phyloP scores from a whole-genome alignment of 495 filamentous ascomycete genomes.

The Annulohypoxylon nitens region DNA sequence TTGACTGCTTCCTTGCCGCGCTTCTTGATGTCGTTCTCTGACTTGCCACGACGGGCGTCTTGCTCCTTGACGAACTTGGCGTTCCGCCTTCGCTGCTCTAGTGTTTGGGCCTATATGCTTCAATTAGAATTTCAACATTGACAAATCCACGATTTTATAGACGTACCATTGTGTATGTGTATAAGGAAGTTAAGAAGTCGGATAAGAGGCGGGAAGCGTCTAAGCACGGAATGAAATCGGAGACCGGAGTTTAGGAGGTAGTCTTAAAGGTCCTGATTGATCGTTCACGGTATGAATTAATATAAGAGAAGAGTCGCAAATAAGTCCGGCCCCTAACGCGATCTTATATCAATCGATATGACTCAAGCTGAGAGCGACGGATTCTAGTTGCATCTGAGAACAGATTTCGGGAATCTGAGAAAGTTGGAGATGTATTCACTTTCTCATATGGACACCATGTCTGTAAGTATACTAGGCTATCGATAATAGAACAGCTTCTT shows the following conservation, averaged over 20 bases:
- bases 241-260: slow-evolving; percentile 1
- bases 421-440: slow-evolving; percentile 47
- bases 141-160: not conserved
- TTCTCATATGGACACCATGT: slow-evolving; percentile 44
- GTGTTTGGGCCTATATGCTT: slow-evolving; percentile 84
- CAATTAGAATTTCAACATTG: not conserved
- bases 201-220: slow-evolving; percentile 7
- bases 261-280: not conserved
- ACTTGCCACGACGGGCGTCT: slow-evolving; percentile 85
- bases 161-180: slow-evolving; percentile 42
- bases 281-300: slow-evolving; percentile 19
- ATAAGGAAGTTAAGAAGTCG: not conserved
- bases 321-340: slow-evolving; percentile 26
- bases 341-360: slow-evolving; percentile 24
- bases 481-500: slow-evolving; percentile 38
- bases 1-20: slow-evolving; percentile 72
- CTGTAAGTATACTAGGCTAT: slow-evolving; percentile 37
- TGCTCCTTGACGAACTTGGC: slow-evolving; percentile 84
- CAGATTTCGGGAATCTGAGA: slow-evolving; percentile 32
- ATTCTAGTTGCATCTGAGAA: slow-evolving; percentile 40
- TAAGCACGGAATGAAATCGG: slow-evolving; percentile 15
- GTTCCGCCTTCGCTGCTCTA: slow-evolving; percentile 90
- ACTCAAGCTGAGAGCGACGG: slow-evolving; percentile 10
- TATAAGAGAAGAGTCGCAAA: slow-evolving; percentile 29
- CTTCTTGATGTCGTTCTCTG: slow-evolving; percentile 75